These are phyloP conservation scores for Geotrichum siamense DNA, from an alignment of 1,139 yeast species.

Conservation along the genomic window DNA sequence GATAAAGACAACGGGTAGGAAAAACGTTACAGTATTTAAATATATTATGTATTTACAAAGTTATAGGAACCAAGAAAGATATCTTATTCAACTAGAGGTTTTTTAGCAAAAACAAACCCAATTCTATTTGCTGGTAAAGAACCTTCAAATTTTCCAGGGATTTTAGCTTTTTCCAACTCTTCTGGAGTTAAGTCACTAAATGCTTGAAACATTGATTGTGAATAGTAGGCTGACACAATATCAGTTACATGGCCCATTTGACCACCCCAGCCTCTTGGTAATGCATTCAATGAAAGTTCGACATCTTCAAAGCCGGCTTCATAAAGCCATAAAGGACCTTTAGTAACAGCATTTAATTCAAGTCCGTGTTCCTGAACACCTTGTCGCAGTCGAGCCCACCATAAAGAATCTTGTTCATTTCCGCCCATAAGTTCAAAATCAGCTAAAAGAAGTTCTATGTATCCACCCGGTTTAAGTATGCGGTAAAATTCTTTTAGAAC, in stretches of 20 bases:
- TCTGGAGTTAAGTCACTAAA: conserved; percentile 26
- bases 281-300: conserved; percentile 25
- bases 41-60: no score
- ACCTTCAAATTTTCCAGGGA: neutral
- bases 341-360: conserved; percentile 31
- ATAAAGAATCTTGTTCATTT: conserved; percentile 22
- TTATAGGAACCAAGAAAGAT: neutral
- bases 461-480: conserved; percentile 39
- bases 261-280: conserved; percentile 36
- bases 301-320: conserved; percentile 33
- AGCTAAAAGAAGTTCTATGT: conserved; percentile 32
- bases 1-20: no score
- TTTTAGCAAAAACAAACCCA: conserved; percentile 4
- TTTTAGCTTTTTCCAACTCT: conserved; percentile 19
- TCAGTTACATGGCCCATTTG: conserved; percentile 32
- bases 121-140: conserved; percentile 1
- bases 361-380: conserved; percentile 27
- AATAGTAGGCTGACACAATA: conserved; percentile 27
- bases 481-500: conserved; percentile 36
- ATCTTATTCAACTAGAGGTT: neutral
- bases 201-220: conserved; percentile 26
- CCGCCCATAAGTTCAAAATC: conserved; percentile 29
- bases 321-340: conserved; percentile 24
- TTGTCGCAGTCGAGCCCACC: conserved; percentile 28
- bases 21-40: no score